Percentiles rank a stretch among this genome's conserved stretches.
These are phyloP conservation scores for Penicillium tannophilum DNA, from an alignment of 495 filamentous ascomycete species.

Conservation along the genomic window DNA sequence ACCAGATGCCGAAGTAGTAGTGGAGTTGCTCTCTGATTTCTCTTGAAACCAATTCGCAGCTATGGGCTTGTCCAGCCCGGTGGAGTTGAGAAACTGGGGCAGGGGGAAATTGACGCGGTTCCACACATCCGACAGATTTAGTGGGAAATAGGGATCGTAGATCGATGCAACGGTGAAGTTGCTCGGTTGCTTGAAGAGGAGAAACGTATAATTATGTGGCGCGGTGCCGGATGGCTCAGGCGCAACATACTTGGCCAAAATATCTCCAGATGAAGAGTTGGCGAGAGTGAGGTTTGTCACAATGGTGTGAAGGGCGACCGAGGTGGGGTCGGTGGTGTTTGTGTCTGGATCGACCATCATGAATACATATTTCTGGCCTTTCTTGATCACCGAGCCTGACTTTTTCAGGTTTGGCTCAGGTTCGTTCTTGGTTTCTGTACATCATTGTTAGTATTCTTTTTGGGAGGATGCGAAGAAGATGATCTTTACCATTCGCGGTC, in stretches of 20 bases:
- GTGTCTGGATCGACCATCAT: slow-evolving; percentile 8
- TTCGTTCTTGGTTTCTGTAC: background rate
- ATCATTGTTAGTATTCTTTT: background rate
- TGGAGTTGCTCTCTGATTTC: background rate
- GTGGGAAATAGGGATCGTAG: background rate
- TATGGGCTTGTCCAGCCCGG: slow-evolving; percentile 1
- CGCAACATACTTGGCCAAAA: slow-evolving; percentile 1
- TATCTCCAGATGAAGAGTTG: background rate
- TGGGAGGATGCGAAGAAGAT: background rate
- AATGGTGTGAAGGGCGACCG: slow-evolving; percentile 1
- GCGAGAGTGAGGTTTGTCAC: background rate
- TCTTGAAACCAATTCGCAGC: slow-evolving; percentile 4
- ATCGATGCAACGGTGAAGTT: slow-evolving; percentile 1
- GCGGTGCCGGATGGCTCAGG: background rate
- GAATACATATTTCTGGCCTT: slow-evolving; percentile 4
- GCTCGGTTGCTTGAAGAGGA: slow-evolving; percentile 3
- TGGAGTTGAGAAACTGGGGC: background rate
- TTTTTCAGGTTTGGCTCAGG: background rate
- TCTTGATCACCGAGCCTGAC: background rate
- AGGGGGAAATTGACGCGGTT: slow-evolving; percentile 8
- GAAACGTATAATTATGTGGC: slow-evolving; percentile 8
- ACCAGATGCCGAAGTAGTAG: background rate
- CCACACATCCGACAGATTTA: background rate
- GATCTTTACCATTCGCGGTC: background rate
- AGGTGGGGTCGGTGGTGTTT: slow-evolving; percentile 5